Percentiles rank a stretch among this genome's conserved stretches.
Conservation (phyloP, 2,329 filamentous ascomycete species). For the Hypoxylon sp. region DNA sequence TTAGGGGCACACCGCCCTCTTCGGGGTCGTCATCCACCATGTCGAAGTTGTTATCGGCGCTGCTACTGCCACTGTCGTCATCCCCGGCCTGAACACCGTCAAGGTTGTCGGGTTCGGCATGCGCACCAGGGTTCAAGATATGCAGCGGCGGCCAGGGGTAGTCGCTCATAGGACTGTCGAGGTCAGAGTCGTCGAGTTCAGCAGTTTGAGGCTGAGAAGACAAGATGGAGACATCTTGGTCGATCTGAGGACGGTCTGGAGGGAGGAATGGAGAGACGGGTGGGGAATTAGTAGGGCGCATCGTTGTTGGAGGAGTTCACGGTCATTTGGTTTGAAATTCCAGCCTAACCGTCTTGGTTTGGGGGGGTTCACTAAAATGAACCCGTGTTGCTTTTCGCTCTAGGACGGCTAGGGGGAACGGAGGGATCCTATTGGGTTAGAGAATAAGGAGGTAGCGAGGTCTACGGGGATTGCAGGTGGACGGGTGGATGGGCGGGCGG, state of each 20-base stretch:
- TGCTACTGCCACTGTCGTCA: conserved; percentile 25
- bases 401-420: too few relatives aligned
- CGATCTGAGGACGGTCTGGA: conserved; percentile 36
- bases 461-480: conserved; percentile 16
- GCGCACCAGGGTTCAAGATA: conserved; percentile 12
- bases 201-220: conserved; percentile 29
- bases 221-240: conserved; percentile 35
- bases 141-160: conserved; percentile 14
- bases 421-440: conserved; percentile 30
- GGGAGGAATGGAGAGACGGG: conserved; percentile 37
- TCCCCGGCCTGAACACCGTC: conserved; percentile 24
- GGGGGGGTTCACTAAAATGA: conserved; percentile 19
- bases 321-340: conserved; percentile 33
- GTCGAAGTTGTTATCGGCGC: conserved; percentile 21
- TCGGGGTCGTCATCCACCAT: conserved; percentile 39
- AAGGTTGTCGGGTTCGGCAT: conserved; percentile 20
- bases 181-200: conserved; percentile 25
- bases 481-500: conserved; percentile 12
- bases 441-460: conserved; percentile 17
- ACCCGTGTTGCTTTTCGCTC: conserved; percentile 29
- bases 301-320: conserved; percentile 31
- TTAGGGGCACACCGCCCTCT: conserved; percentile 42
- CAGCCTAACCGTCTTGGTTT: conserved; percentile 35
- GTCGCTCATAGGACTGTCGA: conserved; percentile 30
- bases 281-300: conserved; percentile 39